Conservation (phyloP, 192 early-diverging fungal species). For the Backusella morwellensis region DNA sequence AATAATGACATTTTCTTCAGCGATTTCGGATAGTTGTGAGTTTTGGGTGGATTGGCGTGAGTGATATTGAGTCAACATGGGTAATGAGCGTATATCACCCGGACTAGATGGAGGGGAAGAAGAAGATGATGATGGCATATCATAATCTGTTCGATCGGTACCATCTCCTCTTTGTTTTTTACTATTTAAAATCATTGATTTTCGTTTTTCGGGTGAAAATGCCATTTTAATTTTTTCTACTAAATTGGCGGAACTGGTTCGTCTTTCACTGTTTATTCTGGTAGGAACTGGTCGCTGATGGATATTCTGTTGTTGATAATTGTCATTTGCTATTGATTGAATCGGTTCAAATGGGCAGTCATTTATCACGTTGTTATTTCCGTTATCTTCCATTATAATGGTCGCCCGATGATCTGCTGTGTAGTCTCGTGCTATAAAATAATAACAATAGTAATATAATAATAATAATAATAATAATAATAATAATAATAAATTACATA, state of each 20-base stretch:
- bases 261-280: neutral
- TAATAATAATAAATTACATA: neutral
- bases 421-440: conserved; percentile 1
- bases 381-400: neutral
- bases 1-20: conserved; percentile 5
- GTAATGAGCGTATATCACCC: neutral
- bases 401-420: conserved; percentile 16
- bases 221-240: conserved; percentile 29
- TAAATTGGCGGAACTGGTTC: conserved; percentile 7
- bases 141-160: neutral
- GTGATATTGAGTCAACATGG: neutral
- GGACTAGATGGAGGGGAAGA: neutral
- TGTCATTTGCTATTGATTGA: neutral
- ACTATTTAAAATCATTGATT: conserved; percentile 1
- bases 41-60: conserved; percentile 24
- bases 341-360: neutral
- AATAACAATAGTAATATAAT: neutral
- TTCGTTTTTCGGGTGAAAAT: conserved; percentile 22
- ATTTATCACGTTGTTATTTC: conserved; percentile 8
- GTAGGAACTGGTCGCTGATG: neutral
- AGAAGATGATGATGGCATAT: neutral
- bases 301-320: neutral
- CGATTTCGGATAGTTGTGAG: conserved; percentile 19
- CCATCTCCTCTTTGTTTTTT: neutral
- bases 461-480: conserved; percentile 2